Percentiles rank a stretch among this genome's conserved stretches.
Conservation (phyloP, 352 stramenopile genomes). For the Plasmopara muralis region DNA sequence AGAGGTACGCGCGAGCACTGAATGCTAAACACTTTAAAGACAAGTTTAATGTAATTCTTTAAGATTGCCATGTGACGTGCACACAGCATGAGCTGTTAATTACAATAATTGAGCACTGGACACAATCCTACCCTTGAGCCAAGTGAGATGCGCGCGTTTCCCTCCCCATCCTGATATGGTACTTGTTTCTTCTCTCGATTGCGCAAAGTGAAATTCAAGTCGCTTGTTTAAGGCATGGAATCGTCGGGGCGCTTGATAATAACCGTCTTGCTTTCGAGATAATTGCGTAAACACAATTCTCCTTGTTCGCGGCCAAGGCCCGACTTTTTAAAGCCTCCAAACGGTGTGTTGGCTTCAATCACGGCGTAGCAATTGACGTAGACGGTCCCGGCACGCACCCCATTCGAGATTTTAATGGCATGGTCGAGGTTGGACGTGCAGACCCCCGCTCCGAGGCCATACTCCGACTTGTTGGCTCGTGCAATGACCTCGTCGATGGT, state of each 20-base stretch:
- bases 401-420: conserved; percentile 79
- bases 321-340: conserved; percentile 81
- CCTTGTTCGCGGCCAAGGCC: conserved; percentile 72
- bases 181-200: too few species aligned
- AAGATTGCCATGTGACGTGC: too few species aligned
- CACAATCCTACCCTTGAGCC: too few species aligned
- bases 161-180: too few species aligned
- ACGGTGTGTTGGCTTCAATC: conserved; percentile 79
- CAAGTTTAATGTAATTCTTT: too few species aligned
- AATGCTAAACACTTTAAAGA: too few species aligned
- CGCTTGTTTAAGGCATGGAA: conserved; percentile 16
- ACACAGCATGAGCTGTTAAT: too few species aligned
- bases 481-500: conserved; percentile 85
- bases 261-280: conserved; percentile 71
- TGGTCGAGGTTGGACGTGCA: conserved; percentile 82
- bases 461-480: conserved; percentile 81
- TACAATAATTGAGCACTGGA: too few species aligned
- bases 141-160: too few species aligned
- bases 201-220: too few species aligned
- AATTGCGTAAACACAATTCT: conserved; percentile 58
- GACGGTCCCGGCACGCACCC: conserved; percentile 87
- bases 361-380: conserved; percentile 92
- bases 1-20: too few species aligned
- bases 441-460: conserved; percentile 83
- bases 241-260: conserved; percentile 53